Evolutionary conservation across 805 yeast genomes (phyloP), one percentile per base, ranked within the genome.

Genomic region (Candida arabinofermentans): DNA sequence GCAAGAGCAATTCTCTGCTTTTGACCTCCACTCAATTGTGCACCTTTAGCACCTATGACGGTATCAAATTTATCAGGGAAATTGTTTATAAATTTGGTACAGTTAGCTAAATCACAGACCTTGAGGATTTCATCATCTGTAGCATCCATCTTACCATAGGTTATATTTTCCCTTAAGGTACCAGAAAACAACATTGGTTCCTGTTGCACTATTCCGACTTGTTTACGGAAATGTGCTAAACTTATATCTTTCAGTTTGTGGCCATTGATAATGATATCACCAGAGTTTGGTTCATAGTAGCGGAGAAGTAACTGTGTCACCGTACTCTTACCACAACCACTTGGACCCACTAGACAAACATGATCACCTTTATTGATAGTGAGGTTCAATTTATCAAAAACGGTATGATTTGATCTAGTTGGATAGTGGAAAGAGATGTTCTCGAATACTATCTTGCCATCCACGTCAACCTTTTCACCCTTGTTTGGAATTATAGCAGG

Each of bases 291-390:
- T 54, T 89, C 96, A 62, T 91, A 91, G 58, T 86, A 86, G 44
- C 98, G 71, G 51, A 90, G 64, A 34, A 91, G 65, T 39, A 91
- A 66, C 39, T 90, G 86, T 6, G 90, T 74, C 3, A 91, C 77
- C 0, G 97, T 90, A 14, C 96, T 86, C 61, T 91, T 91, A 21
- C 98, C 98, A 46, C 96, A 86, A 2, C 98, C 98, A 26, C 95
- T 83, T n/a, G 96, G 96, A 2, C 98, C 98, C 14, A 90, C 97
- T 44, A 91, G 76, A 59, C 97, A 90, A 13, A 90, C 81, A 54
- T 91, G 91, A 51, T 87, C 90, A 12, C 97, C 97, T 26, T 85
- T 79, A 13, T 69, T 60, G 34, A 91, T 81, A 2, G 65, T 70
- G 42, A 91, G 69, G 49, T 77, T 70, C 41, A 90, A 64, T 18